phyloP scores from a whole-genome alignment of 441 rosid genomes.

The Raphanus hybrid region DNA sequence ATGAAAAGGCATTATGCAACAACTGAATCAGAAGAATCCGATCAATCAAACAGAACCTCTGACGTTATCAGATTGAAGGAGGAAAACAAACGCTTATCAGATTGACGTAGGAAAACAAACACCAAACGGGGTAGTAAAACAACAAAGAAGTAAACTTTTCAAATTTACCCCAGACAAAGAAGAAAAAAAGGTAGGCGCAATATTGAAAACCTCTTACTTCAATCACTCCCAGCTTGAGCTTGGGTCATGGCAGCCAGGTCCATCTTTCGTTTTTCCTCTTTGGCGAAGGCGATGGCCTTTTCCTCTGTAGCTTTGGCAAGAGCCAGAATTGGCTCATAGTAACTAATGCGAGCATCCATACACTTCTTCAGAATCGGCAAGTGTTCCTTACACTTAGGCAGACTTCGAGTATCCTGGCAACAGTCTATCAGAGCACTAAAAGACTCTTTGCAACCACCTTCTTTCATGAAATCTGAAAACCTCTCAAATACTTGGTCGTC shows the following conservation, averaged over 20 bases:
- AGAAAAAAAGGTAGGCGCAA: too few relatives aligned
- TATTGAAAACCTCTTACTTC: not conserved
- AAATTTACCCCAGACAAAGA: too few relatives aligned
- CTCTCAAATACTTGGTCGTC: not conserved
- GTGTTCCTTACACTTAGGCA: not conserved
- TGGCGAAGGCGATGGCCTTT: not conserved
- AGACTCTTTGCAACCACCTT: not conserved
- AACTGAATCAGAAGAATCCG: too few relatives aligned
- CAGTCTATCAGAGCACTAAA: not conserved
- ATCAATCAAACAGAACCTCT: too few relatives aligned
- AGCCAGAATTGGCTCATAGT: not conserved
- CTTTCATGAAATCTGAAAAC: conserved; percentile 7
- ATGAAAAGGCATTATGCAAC: not conserved
- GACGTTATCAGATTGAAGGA: too few relatives aligned
- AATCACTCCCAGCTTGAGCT: not conserved
- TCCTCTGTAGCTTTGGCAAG: not conserved
- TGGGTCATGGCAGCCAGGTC: not conserved
- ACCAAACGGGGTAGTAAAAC: too few relatives aligned
- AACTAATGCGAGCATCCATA: conserved; percentile 4
- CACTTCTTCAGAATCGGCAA: not conserved
- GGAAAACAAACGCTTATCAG: too few relatives aligned
- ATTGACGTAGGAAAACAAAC: too few relatives aligned
- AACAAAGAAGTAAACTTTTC: too few relatives aligned
- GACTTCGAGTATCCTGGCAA: too few relatives aligned
- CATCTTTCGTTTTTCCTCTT: not conserved